Evolutionary conservation across 106 monocot genomes (phyloP).

Genomic region (Allium fistulosum): DNA sequence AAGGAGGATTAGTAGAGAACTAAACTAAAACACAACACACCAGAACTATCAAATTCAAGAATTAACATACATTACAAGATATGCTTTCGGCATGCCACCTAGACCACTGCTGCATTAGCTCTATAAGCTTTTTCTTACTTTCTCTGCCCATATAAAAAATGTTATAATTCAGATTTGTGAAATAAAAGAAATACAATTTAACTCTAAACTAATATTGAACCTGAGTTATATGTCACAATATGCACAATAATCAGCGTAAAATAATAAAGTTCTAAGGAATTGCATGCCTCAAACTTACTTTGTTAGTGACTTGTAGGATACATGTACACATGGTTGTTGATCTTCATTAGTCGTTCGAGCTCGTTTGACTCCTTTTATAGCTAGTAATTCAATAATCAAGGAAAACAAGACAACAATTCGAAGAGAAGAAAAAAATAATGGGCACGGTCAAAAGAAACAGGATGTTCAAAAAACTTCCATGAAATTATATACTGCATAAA

Average conservation of each 20-base stretch:
- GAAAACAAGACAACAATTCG: slow-evolving; percentile 16
- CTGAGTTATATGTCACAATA: neutral
- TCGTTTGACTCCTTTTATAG: slow-evolving; percentile 61
- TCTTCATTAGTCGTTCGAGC: slow-evolving; percentile 47
- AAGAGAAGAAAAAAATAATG: neutral
- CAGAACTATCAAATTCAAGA: too few relatives aligned
- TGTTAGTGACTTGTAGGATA: slow-evolving; percentile 68
- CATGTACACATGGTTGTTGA: slow-evolving; percentile 69
- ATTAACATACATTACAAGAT: slow-evolving; percentile 11
- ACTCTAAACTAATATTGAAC: neutral
- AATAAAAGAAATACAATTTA: neutral
- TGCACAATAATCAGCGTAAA: neutral
- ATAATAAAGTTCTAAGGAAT: neutral
- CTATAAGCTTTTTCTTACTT: slow-evolving; percentile 82
- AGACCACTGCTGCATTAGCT: slow-evolving; percentile 87
- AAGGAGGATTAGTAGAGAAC: too few relatives aligned
- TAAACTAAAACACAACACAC: too few relatives aligned
- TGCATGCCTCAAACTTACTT: slow-evolving; percentile 33
- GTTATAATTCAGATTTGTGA: neutral
- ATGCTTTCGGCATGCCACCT: slow-evolving; percentile 57
- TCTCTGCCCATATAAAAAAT: slow-evolving; percentile 33
- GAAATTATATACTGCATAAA: neutral
- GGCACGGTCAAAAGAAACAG: neutral
- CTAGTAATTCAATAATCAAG: slow-evolving; percentile 32
- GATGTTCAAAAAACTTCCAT: neutral